phyloP scores from a whole-genome alignment of 2,329 filamentous ascomycete species.

The Verticillium klebahnii region DNA sequence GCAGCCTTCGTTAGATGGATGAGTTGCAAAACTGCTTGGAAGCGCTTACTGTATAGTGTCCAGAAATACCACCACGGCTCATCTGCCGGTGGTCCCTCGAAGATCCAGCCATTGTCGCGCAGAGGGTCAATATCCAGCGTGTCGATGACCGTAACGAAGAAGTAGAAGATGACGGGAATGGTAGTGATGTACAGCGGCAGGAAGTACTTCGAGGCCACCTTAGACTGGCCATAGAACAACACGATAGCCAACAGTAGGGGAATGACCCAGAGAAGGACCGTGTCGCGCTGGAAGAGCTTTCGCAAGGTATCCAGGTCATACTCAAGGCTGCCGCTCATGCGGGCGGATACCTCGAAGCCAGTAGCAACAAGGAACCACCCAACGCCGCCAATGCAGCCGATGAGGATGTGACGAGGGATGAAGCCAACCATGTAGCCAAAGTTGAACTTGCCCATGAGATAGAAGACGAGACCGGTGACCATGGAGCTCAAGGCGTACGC shows the following conservation, averaged over 20 bases:
- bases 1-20: neutral
- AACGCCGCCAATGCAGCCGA: conserved; percentile 95
- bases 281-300: conserved; percentile 68
- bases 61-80: conserved; percentile 99
- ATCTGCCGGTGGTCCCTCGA: conserved; percentile 74
- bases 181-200: conserved; percentile 80
- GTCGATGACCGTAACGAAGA: conserved; percentile 67
- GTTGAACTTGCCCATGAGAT: conserved; percentile 79
- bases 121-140: conserved; percentile 62
- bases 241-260: conserved; percentile 73
- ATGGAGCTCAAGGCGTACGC: conserved; percentile 88
- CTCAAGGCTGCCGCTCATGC: conserved; percentile 77
- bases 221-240: conserved; percentile 72
- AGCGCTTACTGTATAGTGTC: conserved; percentile 76
- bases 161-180: conserved; percentile 74
- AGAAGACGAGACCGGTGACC: conserved; percentile 87
- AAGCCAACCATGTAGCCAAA: conserved; percentile 94
- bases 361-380: conserved; percentile 92
- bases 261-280: conserved; percentile 75
- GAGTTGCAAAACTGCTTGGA: neutral
- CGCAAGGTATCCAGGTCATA: conserved; percentile 75
- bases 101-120: conserved; percentile 81
- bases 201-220: conserved; percentile 76
- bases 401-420: conserved; percentile 92
- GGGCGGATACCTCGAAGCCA: conserved; percentile 87